Evolutionary conservation across 2,329 filamentous ascomycete species (phyloP), one percentile per base, ranked within the genome.

Genomic region (Talaromyces sp.): DNA sequence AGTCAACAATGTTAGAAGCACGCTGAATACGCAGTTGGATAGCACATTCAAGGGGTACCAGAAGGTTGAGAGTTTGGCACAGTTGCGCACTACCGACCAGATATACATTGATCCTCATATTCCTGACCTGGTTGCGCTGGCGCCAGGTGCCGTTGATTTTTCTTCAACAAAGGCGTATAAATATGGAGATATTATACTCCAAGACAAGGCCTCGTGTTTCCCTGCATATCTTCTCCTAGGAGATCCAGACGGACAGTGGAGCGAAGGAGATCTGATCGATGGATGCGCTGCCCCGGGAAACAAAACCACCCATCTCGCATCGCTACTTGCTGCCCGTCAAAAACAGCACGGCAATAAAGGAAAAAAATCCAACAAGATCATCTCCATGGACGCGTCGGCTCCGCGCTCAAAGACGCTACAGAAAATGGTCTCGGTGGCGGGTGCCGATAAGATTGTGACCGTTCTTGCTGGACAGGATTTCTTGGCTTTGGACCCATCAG

Each of bases 191-290:
- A 85, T 98, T 58, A 96, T 98, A 62, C 79, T 98, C 26, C 95
- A 99, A 73, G 95, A 98, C 70, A 98, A 97, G 75, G 93, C 95
- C 0, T 97, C 93, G 0, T 99, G 95, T 71, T 97, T 99, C 69
- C 95, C 95, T 0, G 95, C 93, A 0, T 95, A 95, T 71, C 80
- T 99, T 2, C 80, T 99, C 0, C 82, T 96, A 56, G 78, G 77
- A 0, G 78, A 85, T 9, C 80, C 84, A 60, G 84, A 88, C 64
- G 50, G 32, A 24, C 13, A 38, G 21, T 73, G 70, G 66, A 50
- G 66, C 3, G 91, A 91, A 26, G 91, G 91, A 26, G 86, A 95
- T 69, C 80, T 96, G 9, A 85, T 98, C n/a, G 95, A 99, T 74
- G 90, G 90, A 0, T 98, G 93, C 72, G 91, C 95, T 0, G 95